Evolutionary conservation across 441 rosid species (phyloP).

Genomic region (Adansonia madagascariensis): DNA sequence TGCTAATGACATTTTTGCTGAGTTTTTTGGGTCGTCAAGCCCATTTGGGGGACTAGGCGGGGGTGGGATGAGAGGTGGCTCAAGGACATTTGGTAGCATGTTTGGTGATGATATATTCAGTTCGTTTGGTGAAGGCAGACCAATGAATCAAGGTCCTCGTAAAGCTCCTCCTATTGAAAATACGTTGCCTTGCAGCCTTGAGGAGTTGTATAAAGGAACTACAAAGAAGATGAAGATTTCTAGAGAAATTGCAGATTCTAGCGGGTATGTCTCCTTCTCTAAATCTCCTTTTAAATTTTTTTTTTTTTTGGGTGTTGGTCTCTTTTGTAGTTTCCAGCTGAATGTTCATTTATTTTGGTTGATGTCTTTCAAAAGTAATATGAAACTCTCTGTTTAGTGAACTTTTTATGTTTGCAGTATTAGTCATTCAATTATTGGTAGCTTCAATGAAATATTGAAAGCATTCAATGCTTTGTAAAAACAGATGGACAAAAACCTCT

Average conservation of each 20-base stretch:
- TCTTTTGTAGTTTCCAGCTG: background rate
- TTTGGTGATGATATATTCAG: constrained; percentile 68
- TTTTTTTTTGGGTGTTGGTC: background rate
- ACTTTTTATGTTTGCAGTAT: background rate
- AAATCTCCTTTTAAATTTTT: background rate
- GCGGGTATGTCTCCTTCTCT: constrained; percentile 54
- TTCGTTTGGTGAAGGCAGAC: constrained; percentile 49
- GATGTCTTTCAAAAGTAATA: background rate
- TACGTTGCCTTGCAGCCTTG: constrained; percentile 70
- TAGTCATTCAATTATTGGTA: background rate
- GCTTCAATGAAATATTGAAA: constrained; percentile 1
- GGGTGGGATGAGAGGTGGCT: constrained; percentile 57
- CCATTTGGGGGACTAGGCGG: constrained; percentile 72
- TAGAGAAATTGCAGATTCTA: constrained; percentile 64
- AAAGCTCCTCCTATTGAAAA: constrained; percentile 74
- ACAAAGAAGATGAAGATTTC: constrained; percentile 90
- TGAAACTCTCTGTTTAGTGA: background rate
- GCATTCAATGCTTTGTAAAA: background rate
- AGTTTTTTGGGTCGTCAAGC: constrained; percentile 67
- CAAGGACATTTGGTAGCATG: constrained; percentile 53
- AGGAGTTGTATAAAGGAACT: constrained; percentile 74
- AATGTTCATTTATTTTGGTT: constrained; percentile 8
- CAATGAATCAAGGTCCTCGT: constrained; percentile 50
- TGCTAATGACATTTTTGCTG: constrained; percentile 73
- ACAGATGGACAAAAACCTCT: background rate